These are phyloP conservation scores for Aspergillus niger DNA, from an alignment of 2,329 filamentous ascomycete genomes.

Conservation along the genomic window DNA sequence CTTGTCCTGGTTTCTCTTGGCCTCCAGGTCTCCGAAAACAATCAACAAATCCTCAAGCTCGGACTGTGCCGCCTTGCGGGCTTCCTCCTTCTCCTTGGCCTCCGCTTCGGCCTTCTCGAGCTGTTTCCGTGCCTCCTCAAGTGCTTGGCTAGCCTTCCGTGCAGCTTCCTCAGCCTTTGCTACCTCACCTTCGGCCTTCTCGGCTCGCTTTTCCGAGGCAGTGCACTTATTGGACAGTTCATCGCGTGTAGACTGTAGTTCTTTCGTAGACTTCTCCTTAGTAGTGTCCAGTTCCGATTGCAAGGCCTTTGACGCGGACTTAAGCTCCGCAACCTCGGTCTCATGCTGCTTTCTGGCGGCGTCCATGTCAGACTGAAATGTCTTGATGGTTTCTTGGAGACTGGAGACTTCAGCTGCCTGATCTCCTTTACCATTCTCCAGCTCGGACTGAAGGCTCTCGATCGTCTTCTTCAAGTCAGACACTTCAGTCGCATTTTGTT, in stretches of 20 bases:
- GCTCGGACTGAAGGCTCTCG: conserved; percentile 54
- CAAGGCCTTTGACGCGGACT: conserved; percentile 59
- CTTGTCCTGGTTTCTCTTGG: conserved; percentile 75
- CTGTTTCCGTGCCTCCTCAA: conserved; percentile 47
- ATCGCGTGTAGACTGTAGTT: conserved; percentile 59
- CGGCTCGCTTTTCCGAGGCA: conserved; percentile 54
- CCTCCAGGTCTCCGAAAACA: conserved; percentile 78
- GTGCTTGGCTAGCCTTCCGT: conserved; percentile 54
- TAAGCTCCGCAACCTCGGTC: conserved; percentile 62
- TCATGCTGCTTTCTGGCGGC: conserved; percentile 63
- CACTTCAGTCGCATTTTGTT: conserved; percentile 55
- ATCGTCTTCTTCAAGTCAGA: conserved; percentile 52
- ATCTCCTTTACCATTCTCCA: conserved; percentile 50
- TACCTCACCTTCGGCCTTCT: conserved; percentile 36
- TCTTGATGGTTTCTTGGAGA: conserved; percentile 57
- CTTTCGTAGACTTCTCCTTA: conserved; percentile 52
- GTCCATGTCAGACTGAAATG: conserved; percentile 52
- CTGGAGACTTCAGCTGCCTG: conserved; percentile 60
- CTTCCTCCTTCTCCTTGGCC: conserved; percentile 58
- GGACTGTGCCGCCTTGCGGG: conserved; percentile 65
- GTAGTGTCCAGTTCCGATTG: conserved; percentile 54
- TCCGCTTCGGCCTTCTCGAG: conserved; percentile 37
- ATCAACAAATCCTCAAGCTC: conserved; percentile 81
- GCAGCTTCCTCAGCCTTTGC: conserved; percentile 41
- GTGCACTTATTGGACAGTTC: conserved; percentile 50